Evolutionary conservation across 2,329 filamentous ascomycete species (phyloP), one percentile per base, ranked within the genome.

Genomic region (Nemania sp.): DNA sequence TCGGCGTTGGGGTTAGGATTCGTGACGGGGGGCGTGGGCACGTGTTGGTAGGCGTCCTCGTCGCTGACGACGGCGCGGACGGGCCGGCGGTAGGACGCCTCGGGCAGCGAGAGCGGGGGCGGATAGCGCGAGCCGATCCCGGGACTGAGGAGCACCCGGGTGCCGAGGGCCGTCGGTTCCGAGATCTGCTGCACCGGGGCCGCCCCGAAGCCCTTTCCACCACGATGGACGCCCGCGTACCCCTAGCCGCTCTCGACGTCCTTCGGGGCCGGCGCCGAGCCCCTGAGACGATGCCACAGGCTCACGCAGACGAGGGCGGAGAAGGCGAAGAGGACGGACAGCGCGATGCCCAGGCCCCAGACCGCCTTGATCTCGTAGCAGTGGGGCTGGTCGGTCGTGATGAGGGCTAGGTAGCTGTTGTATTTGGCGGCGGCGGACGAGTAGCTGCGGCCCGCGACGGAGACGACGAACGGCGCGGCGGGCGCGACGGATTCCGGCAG

Each of bases 361-460:
- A 95, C 85, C 15, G 90, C 86, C 82, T 96, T 96, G 74, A 92
- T 87, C 79, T 95, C 87, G 71, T 88, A 87, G 79, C 93, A 97
- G 57, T 90, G 90, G 17, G 83, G 75, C 73, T 81, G 81, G 67
- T 80, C 81, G 3, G 80, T 78, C 56, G 80, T 80, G 20, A 81
- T 79, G 75, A 83, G 83, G 46, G 78, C 72, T 54, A 80, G 74
- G 69, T 79, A 81, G 64, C 76, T 77, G 35, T 67, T 65, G 54
- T 72, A 75, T 52, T 64, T 64, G 39, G 62, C 48, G 11, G 68
- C 60, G 15, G 70, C 68, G 2, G 62, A 65, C 12, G 60, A 45
- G 52, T 68, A 68, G 57, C 66, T 62, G 43, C 68, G 66, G 21
- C 65, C 58, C 1, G 67, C 67, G 61, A 69, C 63, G 20, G 67